Evolutionary conservation across 331 rosid genomes (phyloP), one percentile per base, ranked within the genome.

Genomic region (Cucumis variabilis): DNA sequence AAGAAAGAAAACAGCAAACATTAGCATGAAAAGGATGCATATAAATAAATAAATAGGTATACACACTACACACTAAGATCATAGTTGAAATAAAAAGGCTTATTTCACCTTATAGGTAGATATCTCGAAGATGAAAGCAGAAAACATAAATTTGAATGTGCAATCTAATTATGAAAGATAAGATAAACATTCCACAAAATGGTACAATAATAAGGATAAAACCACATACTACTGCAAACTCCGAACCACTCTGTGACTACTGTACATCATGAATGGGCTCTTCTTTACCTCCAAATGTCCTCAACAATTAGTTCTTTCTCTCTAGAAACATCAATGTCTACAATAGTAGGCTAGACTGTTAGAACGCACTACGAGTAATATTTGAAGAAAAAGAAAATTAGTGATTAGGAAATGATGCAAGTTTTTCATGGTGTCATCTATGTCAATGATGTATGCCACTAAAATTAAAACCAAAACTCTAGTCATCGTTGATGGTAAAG

Each of bases 241-340:
- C 95, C 86, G 92, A 89, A 84, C 98, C 99, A 72, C 98, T 90
- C 85, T 85, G 73, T 73, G 99, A 90, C 99, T 98, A 97, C 87
- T 92, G 98, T 89, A 96, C 97, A 90, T 97, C 98, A 90, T 97
- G 99, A 88, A 97, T 92, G 53, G 98, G 99, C 60, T 98, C 99
- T 24, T 95, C 99, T 91, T 97, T 95, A 88, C 98, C 99, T 97
- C 98, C 87, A 96, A 94, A 90, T 44, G 84, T 85, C 67, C 80
- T 78, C 63, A 88, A 82, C 28, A 72, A 89, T 81, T 85, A 87
- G 77, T 63, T 88, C 81, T 23, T 13, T 84, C 69, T 83, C 41
- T 37, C 11, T 66, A 51, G 62, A 27, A 37, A 41, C 20, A 25
- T 66, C 17, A 5, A 44, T 63, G 70, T 23, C 46, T 27, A 27